phyloP scores from a whole-genome alignment of 495 filamentous ascomycete species.

The Annulohypoxylon maeteangense region DNA sequence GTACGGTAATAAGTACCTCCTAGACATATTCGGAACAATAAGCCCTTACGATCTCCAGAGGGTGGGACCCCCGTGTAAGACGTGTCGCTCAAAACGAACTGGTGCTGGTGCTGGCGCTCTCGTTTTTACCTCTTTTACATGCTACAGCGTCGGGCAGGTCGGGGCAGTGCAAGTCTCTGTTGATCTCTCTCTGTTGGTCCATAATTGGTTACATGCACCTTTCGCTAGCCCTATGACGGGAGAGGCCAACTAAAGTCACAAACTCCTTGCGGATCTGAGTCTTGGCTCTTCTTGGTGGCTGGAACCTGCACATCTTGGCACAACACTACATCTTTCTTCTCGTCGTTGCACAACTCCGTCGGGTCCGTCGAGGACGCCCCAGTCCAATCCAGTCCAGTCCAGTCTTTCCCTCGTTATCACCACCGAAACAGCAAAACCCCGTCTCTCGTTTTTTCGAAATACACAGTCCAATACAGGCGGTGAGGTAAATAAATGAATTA shows the following conservation, averaged over 20 bases:
- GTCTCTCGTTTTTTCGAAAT: slow-evolving; percentile 9
- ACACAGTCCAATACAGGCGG: background rate
- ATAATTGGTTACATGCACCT: slow-evolving; percentile 32
- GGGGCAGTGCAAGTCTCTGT: slow-evolving; percentile 36
- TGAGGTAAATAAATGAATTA: slow-evolving; percentile 10
- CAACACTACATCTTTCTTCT: slow-evolving; percentile 8
- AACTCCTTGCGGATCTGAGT: slow-evolving; percentile 13
- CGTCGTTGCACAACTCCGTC: slow-evolving; percentile 20
- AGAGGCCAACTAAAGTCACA: slow-evolving; percentile 7
- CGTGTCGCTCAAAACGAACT: slow-evolving; percentile 32
- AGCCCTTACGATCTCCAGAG: background rate
- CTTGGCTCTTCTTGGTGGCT: slow-evolving; percentile 31
- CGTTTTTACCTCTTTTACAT: background rate
- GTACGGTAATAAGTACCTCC: too few species aligned
- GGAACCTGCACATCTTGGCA: slow-evolving; percentile 37
- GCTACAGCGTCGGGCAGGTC: slow-evolving; percentile 21
- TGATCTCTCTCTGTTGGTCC: background rate
- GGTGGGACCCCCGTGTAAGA: slow-evolving; percentile 35
- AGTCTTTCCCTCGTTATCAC: slow-evolving; percentile 1
- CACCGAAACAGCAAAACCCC: background rate
- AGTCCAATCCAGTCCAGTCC: background rate
- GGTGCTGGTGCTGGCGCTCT: background rate
- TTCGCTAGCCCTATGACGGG: slow-evolving; percentile 16
- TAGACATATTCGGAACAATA: slow-evolving; percentile 16
- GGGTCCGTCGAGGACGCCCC: slow-evolving; percentile 6